Evolutionary conservation across 768 basidiomycete genomes (phyloP).

Genomic region (Amylocystis lapponica): DNA sequence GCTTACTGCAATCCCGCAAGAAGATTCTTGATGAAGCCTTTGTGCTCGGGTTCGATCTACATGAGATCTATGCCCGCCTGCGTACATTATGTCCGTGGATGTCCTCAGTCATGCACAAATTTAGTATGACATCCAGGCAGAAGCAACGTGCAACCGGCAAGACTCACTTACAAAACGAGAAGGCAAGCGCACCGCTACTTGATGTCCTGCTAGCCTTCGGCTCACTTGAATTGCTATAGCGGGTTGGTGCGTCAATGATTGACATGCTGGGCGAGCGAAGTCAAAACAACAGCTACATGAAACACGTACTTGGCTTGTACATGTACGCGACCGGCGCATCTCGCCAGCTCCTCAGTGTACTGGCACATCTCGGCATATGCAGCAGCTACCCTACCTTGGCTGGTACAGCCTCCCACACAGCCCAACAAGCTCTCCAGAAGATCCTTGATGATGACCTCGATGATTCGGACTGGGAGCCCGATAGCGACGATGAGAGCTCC

Average conservation of each 20-base stretch:
- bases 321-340: conserved; percentile 27
- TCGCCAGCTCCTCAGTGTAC: conserved; percentile 24
- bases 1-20: conserved; percentile 1
- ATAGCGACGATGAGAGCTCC: too few species aligned
- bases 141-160: too few species aligned
- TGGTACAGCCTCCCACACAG: too few species aligned
- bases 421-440: too few species aligned
- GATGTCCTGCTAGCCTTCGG: too few species aligned
- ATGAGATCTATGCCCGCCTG: not conserved
- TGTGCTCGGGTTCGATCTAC: not conserved
- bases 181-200: too few species aligned
- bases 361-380: conserved; percentile 22
- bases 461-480: too few species aligned
- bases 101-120: not conserved
- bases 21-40: not conserved
- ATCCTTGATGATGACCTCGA: too few species aligned
- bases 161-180: too few species aligned
- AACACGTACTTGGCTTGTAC: conserved; percentile 25
- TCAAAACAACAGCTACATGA: conserved; percentile 25
- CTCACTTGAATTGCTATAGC: too few species aligned
- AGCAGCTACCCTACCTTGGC: conserved; percentile 25
- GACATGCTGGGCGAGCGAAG: conserved; percentile 24
- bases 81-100: conserved; percentile 4
- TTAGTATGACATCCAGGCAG: too few species aligned
- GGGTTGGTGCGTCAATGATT: conserved; percentile 15